Conservation (phyloP, 2,329 filamentous ascomycete species). For the Cercospora sesami region DNA sequence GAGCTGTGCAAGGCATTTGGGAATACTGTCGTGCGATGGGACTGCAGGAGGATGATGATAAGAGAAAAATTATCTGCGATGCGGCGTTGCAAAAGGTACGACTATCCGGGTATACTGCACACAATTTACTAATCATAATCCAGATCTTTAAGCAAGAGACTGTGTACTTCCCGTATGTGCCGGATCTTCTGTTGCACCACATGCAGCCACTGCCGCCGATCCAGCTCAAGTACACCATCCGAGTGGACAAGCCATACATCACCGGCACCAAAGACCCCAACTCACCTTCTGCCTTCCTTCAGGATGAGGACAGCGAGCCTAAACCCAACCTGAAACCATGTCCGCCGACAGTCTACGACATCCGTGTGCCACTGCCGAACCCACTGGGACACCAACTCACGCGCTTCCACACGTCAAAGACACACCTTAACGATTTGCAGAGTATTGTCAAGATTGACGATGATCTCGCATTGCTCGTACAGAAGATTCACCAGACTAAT, state of each 20-base stretch:
- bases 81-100: constrained; percentile 73
- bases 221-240: constrained; percentile 86
- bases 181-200: constrained; percentile 70
- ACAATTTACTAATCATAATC: constrained; percentile 2
- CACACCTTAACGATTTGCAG: constrained; percentile 65
- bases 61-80: constrained; percentile 88
- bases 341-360: constrained; percentile 82
- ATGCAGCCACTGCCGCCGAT: constrained; percentile 78
- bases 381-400: constrained; percentile 70
- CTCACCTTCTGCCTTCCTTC: constrained; percentile 43
- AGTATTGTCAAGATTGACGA: constrained; percentile 79
- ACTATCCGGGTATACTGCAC: constrained; percentile 17
- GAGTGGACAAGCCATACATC: constrained; percentile 67
- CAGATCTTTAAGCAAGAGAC: constrained; percentile 71
- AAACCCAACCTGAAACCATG: constrained; percentile 46
- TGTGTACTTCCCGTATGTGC: constrained; percentile 82
- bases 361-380: constrained; percentile 79
- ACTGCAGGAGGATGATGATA: constrained; percentile 92
- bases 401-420: constrained; percentile 42
- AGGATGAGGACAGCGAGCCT: constrained; percentile 34
- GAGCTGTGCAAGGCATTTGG: constrained; percentile 89
- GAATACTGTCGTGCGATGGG: constrained; percentile 87
- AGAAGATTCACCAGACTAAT: constrained; percentile 80
- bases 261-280: constrained; percentile 66
- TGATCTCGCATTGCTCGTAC: constrained; percentile 77